phyloP scores from a whole-genome alignment of 2,329 filamentous ascomycete species.

The Elsinoe batatas region DNA sequence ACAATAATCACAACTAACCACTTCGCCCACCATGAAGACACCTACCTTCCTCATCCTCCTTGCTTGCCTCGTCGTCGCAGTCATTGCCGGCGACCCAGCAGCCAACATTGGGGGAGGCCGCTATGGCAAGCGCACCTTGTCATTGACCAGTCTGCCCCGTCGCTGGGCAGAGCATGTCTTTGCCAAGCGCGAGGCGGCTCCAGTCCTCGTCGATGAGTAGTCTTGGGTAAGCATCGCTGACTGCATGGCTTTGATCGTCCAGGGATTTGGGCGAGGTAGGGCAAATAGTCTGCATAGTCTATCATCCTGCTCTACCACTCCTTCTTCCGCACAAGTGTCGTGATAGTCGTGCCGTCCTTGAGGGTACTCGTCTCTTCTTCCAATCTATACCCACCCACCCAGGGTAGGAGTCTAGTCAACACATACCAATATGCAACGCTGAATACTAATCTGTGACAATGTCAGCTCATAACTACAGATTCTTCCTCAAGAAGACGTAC shows the following conservation, averaged over 20 bases:
- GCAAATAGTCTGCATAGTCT: no score
- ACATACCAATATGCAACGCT: constrained; percentile 59
- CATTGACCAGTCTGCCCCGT: no score
- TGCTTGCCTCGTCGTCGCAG: neutral
- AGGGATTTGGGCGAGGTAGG: no score
- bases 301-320: no score
- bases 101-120: no score
- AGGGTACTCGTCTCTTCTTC: constrained; percentile 53
- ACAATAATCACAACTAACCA: neutral
- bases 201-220: no score
- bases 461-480: constrained; percentile 13
- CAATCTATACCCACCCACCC: constrained; percentile 48
- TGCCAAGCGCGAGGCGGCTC: no score
- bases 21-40: neutral
- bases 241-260: no score
- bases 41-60: neutral
- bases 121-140: no score
- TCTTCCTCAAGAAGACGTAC: constrained; percentile 32
- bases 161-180: no score
- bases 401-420: constrained; percentile 53
- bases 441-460: constrained; percentile 41
- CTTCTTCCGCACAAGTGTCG: constrained; percentile 25
- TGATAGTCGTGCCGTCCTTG: constrained; percentile 58
- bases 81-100: neutral
- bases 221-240: no score